Conservation (phyloP, 768 basidiomycete genomes). For the Stropharia rugosoannulata region DNA sequence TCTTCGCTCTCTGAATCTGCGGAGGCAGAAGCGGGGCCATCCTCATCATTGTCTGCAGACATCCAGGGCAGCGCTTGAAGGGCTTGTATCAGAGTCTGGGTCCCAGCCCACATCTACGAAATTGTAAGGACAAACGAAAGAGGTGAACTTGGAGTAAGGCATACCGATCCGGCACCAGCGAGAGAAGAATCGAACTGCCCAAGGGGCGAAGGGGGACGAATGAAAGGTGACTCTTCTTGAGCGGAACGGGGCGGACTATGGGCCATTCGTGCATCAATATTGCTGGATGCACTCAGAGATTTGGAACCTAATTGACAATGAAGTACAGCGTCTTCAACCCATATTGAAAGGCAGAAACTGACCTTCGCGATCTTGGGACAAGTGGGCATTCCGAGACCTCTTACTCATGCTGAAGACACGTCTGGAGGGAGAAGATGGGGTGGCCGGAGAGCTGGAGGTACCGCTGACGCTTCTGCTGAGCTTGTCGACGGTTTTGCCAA, state of each 20-base stretch:
- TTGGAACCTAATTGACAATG: conserved; percentile 6
- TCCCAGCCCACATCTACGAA: conserved; percentile 79
- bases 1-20: conserved; percentile 67
- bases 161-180: conserved; percentile 69
- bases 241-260: conserved; percentile 1
- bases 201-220: conserved; percentile 67
- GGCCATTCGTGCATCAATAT: neutral
- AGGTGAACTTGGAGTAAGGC: neutral
- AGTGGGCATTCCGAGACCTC: conserved; percentile 48
- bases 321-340: neutral
- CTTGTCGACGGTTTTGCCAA: conserved; percentile 62
- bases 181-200: conserved; percentile 52
- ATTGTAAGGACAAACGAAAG: conserved; percentile 11
- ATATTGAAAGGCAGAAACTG: neutral
- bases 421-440: conserved; percentile 36
- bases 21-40: conserved; percentile 41
- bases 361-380: conserved; percentile 32
- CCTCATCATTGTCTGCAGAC: conserved; percentile 70
- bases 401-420: conserved; percentile 57
- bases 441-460: conserved; percentile 30
- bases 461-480: conserved; percentile 58
- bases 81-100: conserved; percentile 87
- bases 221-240: conserved; percentile 53
- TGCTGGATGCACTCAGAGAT: conserved; percentile 2
- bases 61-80: conserved; percentile 83